Evolutionary conservation across 257 asterid genomes (phyloP).

Genomic region (Salvia splendens): DNA sequence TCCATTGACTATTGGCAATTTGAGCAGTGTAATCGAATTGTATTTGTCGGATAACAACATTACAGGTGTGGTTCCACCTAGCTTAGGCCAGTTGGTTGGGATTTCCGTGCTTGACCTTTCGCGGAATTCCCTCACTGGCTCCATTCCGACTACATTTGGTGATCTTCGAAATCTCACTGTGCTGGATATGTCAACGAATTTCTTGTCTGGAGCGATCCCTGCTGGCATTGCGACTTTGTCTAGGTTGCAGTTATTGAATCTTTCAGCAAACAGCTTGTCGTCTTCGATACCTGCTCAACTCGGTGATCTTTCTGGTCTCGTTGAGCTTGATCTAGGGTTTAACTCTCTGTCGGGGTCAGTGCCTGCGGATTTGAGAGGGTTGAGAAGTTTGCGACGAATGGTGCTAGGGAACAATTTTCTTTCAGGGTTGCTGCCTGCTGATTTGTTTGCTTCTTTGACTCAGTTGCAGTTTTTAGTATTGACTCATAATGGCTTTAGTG

Average conservation of each 20-base stretch:
- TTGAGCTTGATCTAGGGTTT: slow-evolving; percentile 79
- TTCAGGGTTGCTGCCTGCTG: slow-evolving; percentile 56
- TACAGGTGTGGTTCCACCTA: slow-evolving; percentile 61
- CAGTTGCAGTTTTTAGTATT: slow-evolving; percentile 54
- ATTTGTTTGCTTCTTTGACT: slow-evolving; percentile 52
- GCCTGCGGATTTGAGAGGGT: slow-evolving; percentile 53
- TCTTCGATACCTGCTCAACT: slow-evolving; percentile 76
- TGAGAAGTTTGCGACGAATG: slow-evolving; percentile 62
- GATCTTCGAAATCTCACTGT: slow-evolving; percentile 58
- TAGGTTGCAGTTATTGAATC: slow-evolving; percentile 61
- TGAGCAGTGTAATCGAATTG: slow-evolving; percentile 57
- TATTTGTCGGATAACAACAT: slow-evolving; percentile 67
- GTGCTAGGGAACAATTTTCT: slow-evolving; percentile 50
- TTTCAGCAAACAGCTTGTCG: slow-evolving; percentile 74
- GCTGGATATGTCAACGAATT: slow-evolving; percentile 72
- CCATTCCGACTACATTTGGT: slow-evolving; percentile 45
- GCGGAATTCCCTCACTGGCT: slow-evolving; percentile 57
- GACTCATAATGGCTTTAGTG: slow-evolving; percentile 54
- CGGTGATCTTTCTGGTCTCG: slow-evolving; percentile 62
- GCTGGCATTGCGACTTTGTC: slow-evolving; percentile 55
- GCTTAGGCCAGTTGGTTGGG: slow-evolving; percentile 53
- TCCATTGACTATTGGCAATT: slow-evolving; percentile 68
- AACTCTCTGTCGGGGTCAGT: slow-evolving; percentile 62
- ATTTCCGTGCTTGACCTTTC: slow-evolving; percentile 78
- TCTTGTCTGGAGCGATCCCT: slow-evolving; percentile 64